Evolutionary conservation across 805 yeast species (phyloP), one percentile per base, ranked within the genome.

Genomic region (Wickerhamomyces alni): DNA sequence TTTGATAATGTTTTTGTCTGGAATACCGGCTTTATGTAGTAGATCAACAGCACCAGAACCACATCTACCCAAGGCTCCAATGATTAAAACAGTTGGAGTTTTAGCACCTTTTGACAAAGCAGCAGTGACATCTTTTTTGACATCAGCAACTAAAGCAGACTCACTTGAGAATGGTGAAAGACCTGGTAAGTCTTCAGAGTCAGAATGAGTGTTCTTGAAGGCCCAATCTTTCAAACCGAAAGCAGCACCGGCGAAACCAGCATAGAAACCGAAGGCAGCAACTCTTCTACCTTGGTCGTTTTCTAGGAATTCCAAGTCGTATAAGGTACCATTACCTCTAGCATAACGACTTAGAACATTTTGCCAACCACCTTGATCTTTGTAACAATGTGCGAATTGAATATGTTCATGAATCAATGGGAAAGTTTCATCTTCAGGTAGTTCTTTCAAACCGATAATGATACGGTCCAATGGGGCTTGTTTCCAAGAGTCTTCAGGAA

Each of bases 231-330:
- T 77, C 37, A 91, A 72, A 55, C 99, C 99, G 40, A 93, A 67
- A 26, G 99, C 99, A 27, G 99, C 99, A 57, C 99, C 99, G 7
- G 98, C 99, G 62, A 93, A 93, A n/a, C 99, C 99, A 33, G 99
- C 99, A 63, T 91, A 91, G 72, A 77, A 93, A n/a, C 99, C 99
- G 61, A 93, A 93, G 8, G 99, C 99, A 33, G 99, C 99, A 22
- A 93, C 99, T 67, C 99, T 85, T 72, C 99, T 85, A 27, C 98
- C 98, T 57, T 77, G 80, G 53, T 84, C 96, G 61, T 93, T 87
- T 63, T 86, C 94, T 61, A 93, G 71, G 59, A 93, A 93, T 68
- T 93, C 99, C 50, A 93, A 71, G 62, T 93, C 99, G 61, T 93
- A 93, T 50, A 93, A 74, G 12, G 77, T 74, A 52, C 99, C 98